Evolutionary conservation across 805 yeast species (phyloP).

Genomic region (Lipomyces lipofer): DNA sequence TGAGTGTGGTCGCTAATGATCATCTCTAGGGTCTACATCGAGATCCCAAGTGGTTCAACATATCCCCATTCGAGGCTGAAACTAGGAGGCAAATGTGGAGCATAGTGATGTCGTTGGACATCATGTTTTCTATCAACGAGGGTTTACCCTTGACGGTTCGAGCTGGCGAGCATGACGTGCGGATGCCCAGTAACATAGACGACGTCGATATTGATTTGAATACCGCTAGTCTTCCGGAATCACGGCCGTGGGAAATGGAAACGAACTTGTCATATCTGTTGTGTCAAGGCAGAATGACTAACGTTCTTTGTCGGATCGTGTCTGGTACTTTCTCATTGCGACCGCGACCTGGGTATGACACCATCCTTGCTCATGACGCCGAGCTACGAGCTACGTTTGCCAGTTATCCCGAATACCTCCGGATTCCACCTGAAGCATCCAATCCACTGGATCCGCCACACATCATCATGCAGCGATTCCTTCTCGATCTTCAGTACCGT

Average conservation of each 20-base stretch:
- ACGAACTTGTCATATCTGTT: slow-evolving; percentile 34
- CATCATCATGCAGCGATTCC: slow-evolving; percentile 36
- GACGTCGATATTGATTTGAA: slow-evolving; percentile 34
- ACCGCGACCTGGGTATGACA: slow-evolving; percentile 29
- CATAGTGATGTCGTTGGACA: slow-evolving; percentile 33
- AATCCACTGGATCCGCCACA: slow-evolving; percentile 32
- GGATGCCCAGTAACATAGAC: slow-evolving; percentile 34
- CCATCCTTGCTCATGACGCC: slow-evolving; percentile 34
- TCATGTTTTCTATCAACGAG: slow-evolving; percentile 34
- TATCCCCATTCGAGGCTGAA: slow-evolving; percentile 38
- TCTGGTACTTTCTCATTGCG: slow-evolving; percentile 22
- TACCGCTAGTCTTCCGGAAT: slow-evolving; percentile 24
- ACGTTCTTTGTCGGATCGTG: slow-evolving; percentile 23
- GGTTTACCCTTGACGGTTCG: slow-evolving; percentile 39
- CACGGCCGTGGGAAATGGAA: slow-evolving; percentile 22
- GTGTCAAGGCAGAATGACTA: slow-evolving; percentile 18
- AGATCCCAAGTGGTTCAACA: slow-evolving; percentile 40
- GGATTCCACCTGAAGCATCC: slow-evolving; percentile 31
- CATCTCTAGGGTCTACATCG: slow-evolving; percentile 38
- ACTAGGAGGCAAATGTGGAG: slow-evolving; percentile 38
- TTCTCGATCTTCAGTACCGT: slow-evolving; percentile 37
- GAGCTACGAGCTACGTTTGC: slow-evolving; percentile 34
- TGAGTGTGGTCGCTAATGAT: background rate
- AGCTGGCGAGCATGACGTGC: slow-evolving; percentile 35
- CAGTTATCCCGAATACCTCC: slow-evolving; percentile 32